These are phyloP conservation scores for Auricularia sp. DNA, from an alignment of 768 basidiomycete species.

Conservation along the genomic window DNA sequence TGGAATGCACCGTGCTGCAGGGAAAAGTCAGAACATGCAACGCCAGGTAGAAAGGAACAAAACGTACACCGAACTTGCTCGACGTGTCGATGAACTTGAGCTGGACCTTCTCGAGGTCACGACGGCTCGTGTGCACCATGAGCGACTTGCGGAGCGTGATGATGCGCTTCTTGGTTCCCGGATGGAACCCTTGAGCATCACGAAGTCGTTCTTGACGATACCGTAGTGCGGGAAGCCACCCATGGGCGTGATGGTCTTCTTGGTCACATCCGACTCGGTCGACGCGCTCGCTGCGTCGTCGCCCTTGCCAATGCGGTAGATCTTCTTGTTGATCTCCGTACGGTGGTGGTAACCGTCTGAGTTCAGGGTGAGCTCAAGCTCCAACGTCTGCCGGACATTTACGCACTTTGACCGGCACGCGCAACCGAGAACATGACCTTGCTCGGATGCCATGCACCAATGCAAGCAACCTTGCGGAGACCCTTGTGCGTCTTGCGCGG, in stretches of 20 bases:
- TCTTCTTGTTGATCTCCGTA: constrained; percentile 97
- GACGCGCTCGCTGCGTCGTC: constrained; percentile 74
- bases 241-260: constrained; percentile 91
- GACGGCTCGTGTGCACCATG: constrained; percentile 90
- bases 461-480: constrained; percentile 99
- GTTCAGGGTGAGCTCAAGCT: not conserved
- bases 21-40: constrained; percentile 2
- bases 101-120: constrained; percentile 94
- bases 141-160: constrained; percentile 95
- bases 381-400: constrained; percentile 8
- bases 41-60: not conserved
- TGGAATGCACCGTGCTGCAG: constrained; percentile 90
- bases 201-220: constrained; percentile 96
- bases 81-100: constrained; percentile 99
- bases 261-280: constrained; percentile 89
- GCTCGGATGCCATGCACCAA: constrained; percentile 96
- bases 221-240: constrained; percentile 99
- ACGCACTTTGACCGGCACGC: constrained; percentile 97
- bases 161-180: constrained; percentile 96
- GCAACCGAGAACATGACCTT: constrained; percentile 99
- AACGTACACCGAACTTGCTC: constrained; percentile 87
- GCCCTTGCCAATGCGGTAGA: constrained; percentile 87
- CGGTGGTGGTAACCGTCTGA: constrained; percentile 92
- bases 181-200: constrained; percentile 95
- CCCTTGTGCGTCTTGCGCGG: constrained; percentile 99